These are phyloP conservation scores for Phytophthora hibernalis DNA, from an alignment of 352 stramenopile species.

Conservation along the genomic window DNA sequence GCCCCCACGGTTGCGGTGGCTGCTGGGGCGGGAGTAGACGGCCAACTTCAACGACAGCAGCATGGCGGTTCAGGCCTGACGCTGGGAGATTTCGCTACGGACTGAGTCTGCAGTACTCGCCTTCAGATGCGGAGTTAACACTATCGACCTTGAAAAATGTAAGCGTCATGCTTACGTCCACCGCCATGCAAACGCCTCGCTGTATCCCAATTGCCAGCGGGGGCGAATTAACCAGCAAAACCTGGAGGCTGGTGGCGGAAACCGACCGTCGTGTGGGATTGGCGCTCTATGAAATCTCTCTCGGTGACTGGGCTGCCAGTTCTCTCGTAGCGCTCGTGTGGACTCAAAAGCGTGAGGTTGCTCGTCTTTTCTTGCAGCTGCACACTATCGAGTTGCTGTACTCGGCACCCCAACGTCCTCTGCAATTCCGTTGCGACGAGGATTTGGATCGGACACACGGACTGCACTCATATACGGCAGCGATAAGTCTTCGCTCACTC, in stretches of 20 bases:
- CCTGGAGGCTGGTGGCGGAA: constrained; percentile 51
- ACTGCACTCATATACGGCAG: constrained; percentile 56
- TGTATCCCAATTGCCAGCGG: constrained; percentile 10
- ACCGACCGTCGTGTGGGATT: constrained; percentile 50
- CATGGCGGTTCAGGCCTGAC: constrained; percentile 33
- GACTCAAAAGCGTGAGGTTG: constrained; percentile 46
- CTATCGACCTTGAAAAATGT: constrained; percentile 39
- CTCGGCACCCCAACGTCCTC: constrained; percentile 33
- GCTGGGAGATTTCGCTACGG: constrained; percentile 46
- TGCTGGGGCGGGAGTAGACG: constrained; percentile 17
- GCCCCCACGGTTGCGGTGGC: constrained; percentile 22
- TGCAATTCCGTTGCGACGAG: constrained; percentile 51
- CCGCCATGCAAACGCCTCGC: constrained; percentile 15
- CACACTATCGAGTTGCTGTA: constrained; percentile 59
- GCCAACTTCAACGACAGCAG: background rate
- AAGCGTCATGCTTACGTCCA: constrained; percentile 25
- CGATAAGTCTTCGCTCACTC: constrained; percentile 53
- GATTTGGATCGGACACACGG: constrained; percentile 44
- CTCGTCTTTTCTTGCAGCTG: constrained; percentile 56
- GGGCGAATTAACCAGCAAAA: constrained; percentile 24
- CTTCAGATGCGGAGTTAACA: constrained; percentile 33
- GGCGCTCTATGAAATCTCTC: constrained; percentile 56
- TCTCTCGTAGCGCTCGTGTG: constrained; percentile 63
- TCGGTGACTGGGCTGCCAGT: constrained; percentile 49
- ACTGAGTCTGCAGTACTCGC: constrained; percentile 39